These are phyloP conservation scores for Rhynchosporium secalis DNA, from an alignment of 2,329 filamentous ascomycete genomes.

Conservation along the genomic window DNA sequence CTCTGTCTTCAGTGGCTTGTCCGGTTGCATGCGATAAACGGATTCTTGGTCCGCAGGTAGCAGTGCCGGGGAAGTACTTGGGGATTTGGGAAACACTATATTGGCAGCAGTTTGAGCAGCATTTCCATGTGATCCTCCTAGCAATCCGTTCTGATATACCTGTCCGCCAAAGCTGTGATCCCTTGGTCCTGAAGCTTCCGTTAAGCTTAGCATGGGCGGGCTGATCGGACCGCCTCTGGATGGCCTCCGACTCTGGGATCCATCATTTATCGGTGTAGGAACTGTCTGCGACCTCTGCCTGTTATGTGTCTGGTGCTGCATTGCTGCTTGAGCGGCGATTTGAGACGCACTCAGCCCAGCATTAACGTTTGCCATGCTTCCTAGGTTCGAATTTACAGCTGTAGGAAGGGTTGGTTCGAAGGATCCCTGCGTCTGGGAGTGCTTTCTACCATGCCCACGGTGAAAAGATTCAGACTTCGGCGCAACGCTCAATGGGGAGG, in stretches of 20 bases:
- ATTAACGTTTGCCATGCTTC: conserved; percentile 40
- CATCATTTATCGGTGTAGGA: conserved; percentile 49
- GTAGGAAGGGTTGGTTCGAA: conserved; percentile 74
- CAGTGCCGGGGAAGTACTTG: conserved; percentile 38
- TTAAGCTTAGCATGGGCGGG: conserved; percentile 63
- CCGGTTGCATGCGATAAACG: conserved; percentile 42
- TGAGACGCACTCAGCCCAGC: conserved; percentile 63
- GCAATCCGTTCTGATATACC: conserved; percentile 60
- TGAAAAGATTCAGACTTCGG: conserved; percentile 39
- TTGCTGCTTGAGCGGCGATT: conserved; percentile 77
- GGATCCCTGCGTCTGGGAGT: conserved; percentile 73
- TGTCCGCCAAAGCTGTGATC: conserved; percentile 53
- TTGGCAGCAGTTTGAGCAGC: conserved; percentile 73
- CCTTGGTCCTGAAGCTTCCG: conserved; percentile 62
- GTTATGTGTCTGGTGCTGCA: conserved; percentile 56
- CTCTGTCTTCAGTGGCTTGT: conserved; percentile 62
- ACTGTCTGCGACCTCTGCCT: conserved; percentile 76
- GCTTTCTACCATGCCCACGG: conserved; percentile 58
- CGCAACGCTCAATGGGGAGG: conserved; percentile 47
- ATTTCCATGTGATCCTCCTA: conserved; percentile 60
- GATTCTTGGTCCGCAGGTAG: conserved; percentile 42
- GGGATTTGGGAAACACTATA: conserved; percentile 64
- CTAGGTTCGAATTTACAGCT: conserved; percentile 43
- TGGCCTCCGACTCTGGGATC: conserved; percentile 32
- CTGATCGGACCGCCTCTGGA: conserved; percentile 53